These are phyloP conservation scores for Venturia effusa DNA, from an alignment of 2,329 filamentous ascomycete genomes.

Conservation along the genomic window DNA sequence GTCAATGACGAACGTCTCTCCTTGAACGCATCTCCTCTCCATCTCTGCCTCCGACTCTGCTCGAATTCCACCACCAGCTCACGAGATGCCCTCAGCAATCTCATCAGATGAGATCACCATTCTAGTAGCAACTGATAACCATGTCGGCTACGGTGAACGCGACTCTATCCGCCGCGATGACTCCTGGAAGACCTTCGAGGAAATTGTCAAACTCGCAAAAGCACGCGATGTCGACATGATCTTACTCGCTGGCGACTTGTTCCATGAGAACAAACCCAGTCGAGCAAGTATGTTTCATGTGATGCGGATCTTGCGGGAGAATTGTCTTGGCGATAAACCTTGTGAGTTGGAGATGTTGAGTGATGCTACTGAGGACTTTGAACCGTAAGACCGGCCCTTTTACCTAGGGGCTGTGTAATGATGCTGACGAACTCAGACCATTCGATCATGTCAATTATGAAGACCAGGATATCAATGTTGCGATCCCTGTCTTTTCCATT, in stretches of 20 bases:
- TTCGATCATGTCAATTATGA: conserved; percentile 97
- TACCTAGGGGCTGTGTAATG: background rate
- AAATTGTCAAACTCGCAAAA: conserved; percentile 82
- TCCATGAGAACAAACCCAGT: conserved; percentile 96
- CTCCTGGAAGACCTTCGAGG: conserved; percentile 93
- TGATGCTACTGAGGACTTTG: conserved; percentile 84
- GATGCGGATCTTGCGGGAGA: conserved; percentile 86
- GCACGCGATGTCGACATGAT: conserved; percentile 95
- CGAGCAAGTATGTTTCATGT: conserved; percentile 95
- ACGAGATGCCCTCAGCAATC: conserved; percentile 16
- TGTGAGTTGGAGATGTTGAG: conserved; percentile 92
- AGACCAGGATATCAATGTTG: conserved; percentile 91
- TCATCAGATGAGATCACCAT: conserved; percentile 83
- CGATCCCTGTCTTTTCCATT: conserved; percentile 95
- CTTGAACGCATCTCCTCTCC: background rate
- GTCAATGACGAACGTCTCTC: background rate
- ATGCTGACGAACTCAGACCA: conserved; percentile 32
- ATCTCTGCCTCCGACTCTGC: background rate
- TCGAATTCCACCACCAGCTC: background rate
- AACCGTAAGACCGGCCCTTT: conserved; percentile 37
- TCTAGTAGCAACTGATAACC: conserved; percentile 88
- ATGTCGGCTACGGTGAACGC: conserved; percentile 93
- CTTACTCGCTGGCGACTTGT: conserved; percentile 83
- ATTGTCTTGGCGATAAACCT: conserved; percentile 89
- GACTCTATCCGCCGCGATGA: conserved; percentile 93